Evolutionary conservation across 345 rosid genomes (phyloP).

Genomic region (Gynandropsis gynandra): DNA sequence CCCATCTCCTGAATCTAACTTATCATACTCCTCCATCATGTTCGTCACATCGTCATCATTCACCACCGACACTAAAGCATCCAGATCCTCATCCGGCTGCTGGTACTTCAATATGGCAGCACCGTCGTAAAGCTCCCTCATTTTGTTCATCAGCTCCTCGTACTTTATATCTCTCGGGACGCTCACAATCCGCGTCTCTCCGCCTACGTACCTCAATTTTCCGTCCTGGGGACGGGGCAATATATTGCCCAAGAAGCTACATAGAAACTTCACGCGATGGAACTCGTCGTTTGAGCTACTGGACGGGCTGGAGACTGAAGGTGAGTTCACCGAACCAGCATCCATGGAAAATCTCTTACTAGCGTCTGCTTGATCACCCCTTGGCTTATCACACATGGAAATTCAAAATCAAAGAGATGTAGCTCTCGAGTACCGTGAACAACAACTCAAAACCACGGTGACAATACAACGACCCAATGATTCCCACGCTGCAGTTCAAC

Average conservation of each 20-base stretch:
- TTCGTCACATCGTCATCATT: constrained; percentile 89
- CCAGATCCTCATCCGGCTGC: constrained; percentile 99
- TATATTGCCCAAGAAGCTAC: constrained; percentile 89
- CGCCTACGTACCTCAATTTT: constrained; percentile 85
- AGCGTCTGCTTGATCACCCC: constrained; percentile 25
- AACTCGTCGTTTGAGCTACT: constrained; percentile 57
- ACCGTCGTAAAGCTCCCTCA: constrained; percentile 83
- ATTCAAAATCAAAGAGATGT: constrained; percentile 23
- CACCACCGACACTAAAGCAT: constrained; percentile 90
- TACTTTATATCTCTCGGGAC: constrained; percentile 58
- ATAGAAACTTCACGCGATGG: constrained; percentile 70
- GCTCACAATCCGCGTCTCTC: constrained; percentile 85
- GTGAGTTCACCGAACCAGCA: constrained; percentile 33
- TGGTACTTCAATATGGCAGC: constrained; percentile 77
- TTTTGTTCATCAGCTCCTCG: constrained; percentile 73
- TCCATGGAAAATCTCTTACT: constrained; percentile 39
- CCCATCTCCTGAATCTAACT: constrained; percentile 81
- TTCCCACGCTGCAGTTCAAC: constrained; percentile 21
- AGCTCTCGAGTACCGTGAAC: constrained; percentile 15
- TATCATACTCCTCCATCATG: constrained; percentile 98
- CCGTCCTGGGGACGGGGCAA: constrained; percentile 98
- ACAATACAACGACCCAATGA: constrained; percentile 22
- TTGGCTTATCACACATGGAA: constrained; percentile 51
- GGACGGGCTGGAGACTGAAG: constrained; percentile 30
- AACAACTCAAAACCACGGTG: constrained; percentile 27